These are phyloP conservation scores for Tylopilus rubrobrunneus DNA, from an alignment of 768 basidiomycete genomes.

Conservation along the genomic window DNA sequence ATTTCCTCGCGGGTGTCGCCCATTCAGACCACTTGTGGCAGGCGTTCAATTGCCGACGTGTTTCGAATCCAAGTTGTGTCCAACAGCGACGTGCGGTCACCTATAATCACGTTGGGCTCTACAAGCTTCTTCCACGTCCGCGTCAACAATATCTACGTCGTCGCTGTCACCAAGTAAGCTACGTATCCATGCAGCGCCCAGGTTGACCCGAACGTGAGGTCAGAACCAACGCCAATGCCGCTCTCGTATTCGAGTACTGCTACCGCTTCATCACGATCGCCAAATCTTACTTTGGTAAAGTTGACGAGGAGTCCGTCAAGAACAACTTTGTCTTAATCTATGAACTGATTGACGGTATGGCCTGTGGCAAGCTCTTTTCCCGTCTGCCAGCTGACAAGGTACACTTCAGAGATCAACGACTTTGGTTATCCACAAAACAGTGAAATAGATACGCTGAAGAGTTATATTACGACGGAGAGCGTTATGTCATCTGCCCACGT, in stretches of 20 bases:
- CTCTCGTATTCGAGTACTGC: conserved; percentile 95
- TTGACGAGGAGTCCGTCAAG: conserved; percentile 97
- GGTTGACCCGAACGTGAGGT: neutral
- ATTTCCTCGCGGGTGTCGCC: neutral
- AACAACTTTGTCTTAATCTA: conserved; percentile 99
- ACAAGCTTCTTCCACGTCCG: conserved; percentile 99
- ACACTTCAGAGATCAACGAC: conserved; percentile 84
- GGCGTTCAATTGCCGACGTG: conserved; percentile 95
- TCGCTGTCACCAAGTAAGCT: conserved; percentile 90
- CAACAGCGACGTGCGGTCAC: conserved; percentile 93
- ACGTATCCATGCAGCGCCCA: neutral
- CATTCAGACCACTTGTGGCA: conserved; percentile 29
- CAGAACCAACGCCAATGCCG: conserved; percentile 96
- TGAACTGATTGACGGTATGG: conserved; percentile 89
- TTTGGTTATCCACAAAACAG: conserved; percentile 99
- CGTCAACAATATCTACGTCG: conserved; percentile 92
- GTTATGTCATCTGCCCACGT: conserved; percentile 83
- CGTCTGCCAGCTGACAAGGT: conserved; percentile 4
- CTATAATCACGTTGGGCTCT: conserved; percentile 95
- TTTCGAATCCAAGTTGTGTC: conserved; percentile 99
- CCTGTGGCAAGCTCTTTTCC: conserved; percentile 10
- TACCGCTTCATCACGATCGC: conserved; percentile 95
- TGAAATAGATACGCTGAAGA: conserved; percentile 95
- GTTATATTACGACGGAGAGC: conserved; percentile 97
- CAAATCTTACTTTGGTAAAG: conserved; percentile 95